Evolutionary conservation across 2,329 filamentous ascomycete species (phyloP).

Genomic region (Sporothrix pseudoabietina): DNA sequence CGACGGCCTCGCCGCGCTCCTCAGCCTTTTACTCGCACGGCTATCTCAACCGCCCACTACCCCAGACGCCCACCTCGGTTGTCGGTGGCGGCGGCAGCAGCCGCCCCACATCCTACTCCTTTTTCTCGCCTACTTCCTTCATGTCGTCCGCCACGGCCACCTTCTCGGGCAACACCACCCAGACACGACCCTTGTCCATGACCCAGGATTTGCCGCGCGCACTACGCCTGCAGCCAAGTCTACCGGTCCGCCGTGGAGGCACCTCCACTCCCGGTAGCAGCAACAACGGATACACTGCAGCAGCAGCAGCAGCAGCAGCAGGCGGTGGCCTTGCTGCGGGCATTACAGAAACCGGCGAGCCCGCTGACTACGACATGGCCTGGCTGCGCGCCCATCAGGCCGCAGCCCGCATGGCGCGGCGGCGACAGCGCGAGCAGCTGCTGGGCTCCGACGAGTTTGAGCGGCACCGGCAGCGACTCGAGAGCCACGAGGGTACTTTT

Average conservation of each 20-base stretch:
- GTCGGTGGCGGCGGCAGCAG: constrained; percentile 24
- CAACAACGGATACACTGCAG: not conserved
- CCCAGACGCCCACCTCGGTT: constrained; percentile 26
- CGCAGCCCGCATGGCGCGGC: constrained; percentile 29
- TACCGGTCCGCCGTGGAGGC: not conserved
- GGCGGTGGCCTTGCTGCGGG: not conserved
- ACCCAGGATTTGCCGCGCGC: constrained; percentile 22
- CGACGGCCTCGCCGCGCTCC: constrained; percentile 22
- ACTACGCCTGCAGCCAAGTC: constrained; percentile 29
- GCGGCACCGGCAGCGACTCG: constrained; percentile 10
- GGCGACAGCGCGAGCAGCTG: constrained; percentile 24
- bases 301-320: not conserved
- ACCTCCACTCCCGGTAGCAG: constrained; percentile 2
- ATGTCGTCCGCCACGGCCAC: not conserved
- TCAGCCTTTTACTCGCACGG: constrained; percentile 17
- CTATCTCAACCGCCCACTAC: constrained; percentile 28
- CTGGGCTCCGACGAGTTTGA: constrained; percentile 1
- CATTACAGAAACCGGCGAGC: not conserved
- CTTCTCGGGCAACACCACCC: constrained; percentile 12
- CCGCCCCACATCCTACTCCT: constrained; percentile 20
- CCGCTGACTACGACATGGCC: not conserved
- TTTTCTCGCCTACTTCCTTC: constrained; percentile 17
- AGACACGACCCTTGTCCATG: constrained; percentile 1
- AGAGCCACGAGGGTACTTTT: constrained; percentile 31
- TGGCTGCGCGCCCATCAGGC: constrained; percentile 28